phyloP scores from a whole-genome alignment of 2,329 filamentous ascomycete genomes.

The Plenodomus lindquistii region DNA sequence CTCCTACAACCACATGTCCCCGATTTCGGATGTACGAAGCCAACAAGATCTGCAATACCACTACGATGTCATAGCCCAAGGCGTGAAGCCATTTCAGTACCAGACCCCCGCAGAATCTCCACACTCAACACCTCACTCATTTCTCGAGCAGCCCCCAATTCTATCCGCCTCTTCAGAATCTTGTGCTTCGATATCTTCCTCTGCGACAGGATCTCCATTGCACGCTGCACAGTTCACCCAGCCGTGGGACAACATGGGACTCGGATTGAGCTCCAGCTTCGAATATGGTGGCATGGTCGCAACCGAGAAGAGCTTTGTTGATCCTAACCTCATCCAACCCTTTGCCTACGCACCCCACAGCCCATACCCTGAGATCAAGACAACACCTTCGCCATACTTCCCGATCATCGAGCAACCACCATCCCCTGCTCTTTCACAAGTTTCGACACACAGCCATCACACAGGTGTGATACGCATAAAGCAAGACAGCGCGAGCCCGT shows the following conservation, averaged over 20 bases:
- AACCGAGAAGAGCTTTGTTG: conserved; percentile 54
- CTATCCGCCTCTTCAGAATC: conserved; percentile 56
- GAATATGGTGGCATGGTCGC: conserved; percentile 55
- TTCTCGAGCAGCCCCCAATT: conserved; percentile 51
- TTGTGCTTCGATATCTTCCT: conserved; percentile 56
- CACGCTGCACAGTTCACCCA: conserved; percentile 64
- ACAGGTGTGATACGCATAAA: conserved; percentile 50
- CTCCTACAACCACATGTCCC: conserved; percentile 40
- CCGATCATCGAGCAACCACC: conserved; percentile 54
- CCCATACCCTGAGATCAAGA: conserved; percentile 47
- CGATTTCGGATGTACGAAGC: conserved; percentile 37
- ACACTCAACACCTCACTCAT: conserved; percentile 50
- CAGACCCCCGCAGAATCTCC: conserved; percentile 49
- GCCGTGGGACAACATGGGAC: conserved; percentile 61
- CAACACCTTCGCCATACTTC: conserved; percentile 48
- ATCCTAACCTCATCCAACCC: conserved; percentile 63
- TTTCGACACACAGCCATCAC: conserved; percentile 51
- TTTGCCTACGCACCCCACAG: conserved; percentile 48
- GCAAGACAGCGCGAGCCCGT: conserved; percentile 67
- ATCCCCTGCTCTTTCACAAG: conserved; percentile 67
- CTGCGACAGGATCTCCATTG: conserved; percentile 57
- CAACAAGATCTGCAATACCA: conserved; percentile 44
- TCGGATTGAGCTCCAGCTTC: conserved; percentile 64
- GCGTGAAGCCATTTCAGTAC: conserved; percentile 43
- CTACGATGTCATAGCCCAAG: conserved; percentile 41